Conservation (phyloP, 2,329 filamentous ascomycete species). For the Trichothecium sympodiale region DNA sequence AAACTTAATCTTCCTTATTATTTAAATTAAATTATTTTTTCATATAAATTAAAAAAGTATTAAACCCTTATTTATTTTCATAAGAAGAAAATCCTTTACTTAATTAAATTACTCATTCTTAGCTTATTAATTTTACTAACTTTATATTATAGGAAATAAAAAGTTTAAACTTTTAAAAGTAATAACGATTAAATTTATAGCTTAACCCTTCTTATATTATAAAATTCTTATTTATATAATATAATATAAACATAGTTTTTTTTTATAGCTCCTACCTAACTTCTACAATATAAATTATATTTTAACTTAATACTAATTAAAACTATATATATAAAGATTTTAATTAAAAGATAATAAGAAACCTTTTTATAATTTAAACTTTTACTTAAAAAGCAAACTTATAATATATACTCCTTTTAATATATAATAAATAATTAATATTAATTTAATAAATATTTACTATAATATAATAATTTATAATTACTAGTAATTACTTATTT, state of each 20-base stretch:
- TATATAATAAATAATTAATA: conserved; percentile 3
- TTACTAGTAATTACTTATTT: neutral
- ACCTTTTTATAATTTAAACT: too few relatives aligned
- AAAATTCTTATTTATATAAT: too few relatives aligned
- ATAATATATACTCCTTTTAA: too few relatives aligned
- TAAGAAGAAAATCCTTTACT: neutral
- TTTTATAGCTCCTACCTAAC: too few relatives aligned
- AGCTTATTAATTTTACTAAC: neutral
- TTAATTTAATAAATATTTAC: conserved; percentile 2
- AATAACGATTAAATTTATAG: too few relatives aligned
- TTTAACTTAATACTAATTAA: too few relatives aligned
- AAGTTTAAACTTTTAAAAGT: too few relatives aligned
- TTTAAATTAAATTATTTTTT: neutral
- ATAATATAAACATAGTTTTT: neutral
- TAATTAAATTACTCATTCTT: neutral
- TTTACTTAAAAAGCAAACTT: too few relatives aligned
- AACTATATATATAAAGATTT: too few relatives aligned
- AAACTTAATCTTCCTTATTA: neutral
- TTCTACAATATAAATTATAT: too few relatives aligned
- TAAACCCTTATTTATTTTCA: neutral
- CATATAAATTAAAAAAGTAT: neutral
- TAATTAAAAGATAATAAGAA: too few relatives aligned
- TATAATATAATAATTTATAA: conserved; percentile 4
- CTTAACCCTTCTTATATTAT: too few relatives aligned
- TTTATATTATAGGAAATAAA: neutral